These are phyloP conservation scores for Wickerhamiella australiensis DNA, from an alignment of 805 yeast species.

Conservation along the genomic window DNA sequence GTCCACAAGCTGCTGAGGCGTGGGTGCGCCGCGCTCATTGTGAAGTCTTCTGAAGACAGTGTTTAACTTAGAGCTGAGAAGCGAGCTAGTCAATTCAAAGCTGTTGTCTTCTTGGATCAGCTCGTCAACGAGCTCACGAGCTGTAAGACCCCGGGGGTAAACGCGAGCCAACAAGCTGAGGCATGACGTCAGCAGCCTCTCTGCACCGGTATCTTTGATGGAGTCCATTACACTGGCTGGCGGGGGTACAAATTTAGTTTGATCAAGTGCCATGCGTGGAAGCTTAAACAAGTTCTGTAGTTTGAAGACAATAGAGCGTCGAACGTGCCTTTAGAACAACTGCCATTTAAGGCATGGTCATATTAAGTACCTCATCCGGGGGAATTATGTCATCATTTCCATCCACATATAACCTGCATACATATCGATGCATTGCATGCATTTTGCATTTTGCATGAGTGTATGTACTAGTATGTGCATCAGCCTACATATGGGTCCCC, in stretches of 20 bases:
- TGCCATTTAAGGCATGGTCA: not conserved
- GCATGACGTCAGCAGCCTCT: conserved; percentile 15
- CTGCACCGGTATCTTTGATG: not conserved
- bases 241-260: not conserved
- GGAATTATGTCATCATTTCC: not conserved
- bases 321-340: not conserved
- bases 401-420: conserved; percentile 1
- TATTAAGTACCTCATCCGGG: conserved; percentile 7
- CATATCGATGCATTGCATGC: conserved; percentile 2
- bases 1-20: conserved; percentile 15
- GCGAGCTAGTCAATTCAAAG: conserved; percentile 19
- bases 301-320: not conserved
- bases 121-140: conserved; percentile 24
- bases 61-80: conserved; percentile 27
- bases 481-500: not conserved
- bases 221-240: not conserved
- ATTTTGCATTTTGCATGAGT: not conserved
- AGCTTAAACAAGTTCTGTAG: not conserved
- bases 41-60: conserved; percentile 26
- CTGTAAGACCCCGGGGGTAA: conserved; percentile 25
- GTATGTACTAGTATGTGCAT: not conserved
- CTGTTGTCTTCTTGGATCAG: conserved; percentile 11
- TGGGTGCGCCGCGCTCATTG: conserved; percentile 19
- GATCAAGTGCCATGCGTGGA: not conserved
- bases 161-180: conserved; percentile 18